Evolutionary conservation across 108 stramenopile genomes (phyloP), one percentile per base, ranked within the genome.

Genomic region (Nitzschia sp.): DNA sequence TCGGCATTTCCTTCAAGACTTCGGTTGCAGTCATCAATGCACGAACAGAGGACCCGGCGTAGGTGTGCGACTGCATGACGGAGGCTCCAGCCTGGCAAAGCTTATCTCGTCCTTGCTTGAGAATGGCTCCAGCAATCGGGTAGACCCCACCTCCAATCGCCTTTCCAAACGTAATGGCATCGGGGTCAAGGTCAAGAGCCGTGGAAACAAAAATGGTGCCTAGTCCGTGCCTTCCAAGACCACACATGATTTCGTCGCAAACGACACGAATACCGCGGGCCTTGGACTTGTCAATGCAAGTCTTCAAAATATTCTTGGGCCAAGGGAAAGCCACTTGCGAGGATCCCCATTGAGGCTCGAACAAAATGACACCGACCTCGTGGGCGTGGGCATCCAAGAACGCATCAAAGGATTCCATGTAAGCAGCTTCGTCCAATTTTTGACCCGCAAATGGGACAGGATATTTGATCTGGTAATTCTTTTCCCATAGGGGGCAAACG

Each of bases 271-370:
- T 79, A 46, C 78, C 78, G 2, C 57, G 17, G 0, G 78, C 68
- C 48, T 70, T 33, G 3, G 86, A 68, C 73, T 72, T 75, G 13
- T 34, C 0, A 47, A 83, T 69, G 68, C 80, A 82, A 19, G 33
- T 59, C 54, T 74, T 81, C 34, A 78, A 63, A 13, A 86, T 33
- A 11, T 70, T 54, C 25, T 77, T 54, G 5, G 82, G 82, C 82
- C 82, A 86, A 13, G 71, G 75, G 19, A 70, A 72, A n/a, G 69
- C 82, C 32, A 77, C 78, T 54, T 81, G 81, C 2, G 77, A 79
- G 2, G 70, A 79, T 30, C 85, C 85, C 85, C 80, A 81, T 31
- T 86, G 85, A 19, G 85, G 85, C 47, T 86, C 85, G n/a, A 86
- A 57, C 9, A 86, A 58, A 13, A 86, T 55, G 13, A 81, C 80